Evolutionary conservation across 140 eudicot species (phyloP).

Genomic region (Flaveria floridana): DNA sequence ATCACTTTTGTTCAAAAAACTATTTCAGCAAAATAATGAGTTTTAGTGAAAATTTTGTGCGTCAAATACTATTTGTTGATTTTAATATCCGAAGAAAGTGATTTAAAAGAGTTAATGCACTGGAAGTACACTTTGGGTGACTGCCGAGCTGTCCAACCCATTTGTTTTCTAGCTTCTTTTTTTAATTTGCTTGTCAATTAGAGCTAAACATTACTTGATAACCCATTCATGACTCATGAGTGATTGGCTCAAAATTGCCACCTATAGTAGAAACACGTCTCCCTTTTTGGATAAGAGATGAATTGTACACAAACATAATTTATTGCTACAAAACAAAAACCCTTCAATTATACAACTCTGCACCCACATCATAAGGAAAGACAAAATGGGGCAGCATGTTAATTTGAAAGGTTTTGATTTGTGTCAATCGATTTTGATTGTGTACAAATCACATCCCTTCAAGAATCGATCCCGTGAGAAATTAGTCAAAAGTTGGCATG

Average conservation of each 20-base stretch:
- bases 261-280: background rate
- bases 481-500: slow-evolving; percentile 19
- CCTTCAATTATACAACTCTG: background rate
- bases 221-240: background rate
- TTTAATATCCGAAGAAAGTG: background rate
- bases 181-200: background rate
- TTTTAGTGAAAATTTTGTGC: background rate
- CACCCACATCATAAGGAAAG: background rate
- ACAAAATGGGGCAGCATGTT: background rate
- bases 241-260: slow-evolving; percentile 13
- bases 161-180: background rate
- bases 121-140: background rate
- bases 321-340: background rate
- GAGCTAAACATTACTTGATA: background rate
- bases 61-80: background rate
- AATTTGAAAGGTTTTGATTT: background rate
- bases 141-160: background rate
- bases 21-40: too few species aligned
- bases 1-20: background rate
- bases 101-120: background rate
- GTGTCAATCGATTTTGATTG: background rate
- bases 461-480: background rate
- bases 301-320: background rate
- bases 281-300: background rate
- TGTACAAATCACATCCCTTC: background rate